Percentiles rank a stretch among this genome's conserved stretches.
phyloP scores from a whole-genome alignment of 2,329 filamentous ascomycete genomes.

The Xylaria sp. region DNA sequence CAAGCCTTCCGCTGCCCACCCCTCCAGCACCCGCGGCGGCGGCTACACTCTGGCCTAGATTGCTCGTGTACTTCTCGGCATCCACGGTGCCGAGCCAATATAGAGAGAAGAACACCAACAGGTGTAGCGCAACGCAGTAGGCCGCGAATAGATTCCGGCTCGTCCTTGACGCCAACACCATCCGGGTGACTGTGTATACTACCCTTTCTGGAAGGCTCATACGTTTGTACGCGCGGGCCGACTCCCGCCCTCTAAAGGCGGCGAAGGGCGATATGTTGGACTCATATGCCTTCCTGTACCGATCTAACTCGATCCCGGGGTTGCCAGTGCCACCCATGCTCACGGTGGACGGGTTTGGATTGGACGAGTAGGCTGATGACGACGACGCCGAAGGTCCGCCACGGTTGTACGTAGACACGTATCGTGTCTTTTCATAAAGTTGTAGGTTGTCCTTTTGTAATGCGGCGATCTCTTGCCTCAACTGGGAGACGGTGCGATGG shows the following conservation, averaged over 20 bases:
- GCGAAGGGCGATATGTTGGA: slow-evolving; percentile 95
- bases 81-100: slow-evolving; percentile 82
- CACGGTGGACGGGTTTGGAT: slow-evolving; percentile 80
- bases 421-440: slow-evolving; percentile 96
- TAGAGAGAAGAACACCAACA: slow-evolving; percentile 86
- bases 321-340: slow-evolving; percentile 64
- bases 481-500: slow-evolving; percentile 82
- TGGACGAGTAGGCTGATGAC: slow-evolving; percentile 71
- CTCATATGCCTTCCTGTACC: slow-evolving; percentile 93
- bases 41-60: slow-evolving; percentile 62
- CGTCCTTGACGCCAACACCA: slow-evolving; percentile 88
- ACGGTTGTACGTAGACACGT: slow-evolving; percentile 92
- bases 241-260: slow-evolving; percentile 93
- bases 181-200: slow-evolving; percentile 88
- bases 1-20: slow-evolving; percentile 48
- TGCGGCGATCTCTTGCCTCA: slow-evolving; percentile 89
- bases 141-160: slow-evolving; percentile 94
- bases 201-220: slow-evolving; percentile 93
- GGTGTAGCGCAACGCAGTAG: slow-evolving; percentile 88
- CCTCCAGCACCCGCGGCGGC: slow-evolving; percentile 56
- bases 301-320: slow-evolving; percentile 77
- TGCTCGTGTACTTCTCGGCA: slow-evolving; percentile 69
- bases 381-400: slow-evolving; percentile 69
- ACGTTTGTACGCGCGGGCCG: slow-evolving; percentile 86
- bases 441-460: slow-evolving; percentile 96